phyloP scores from a whole-genome alignment of 1,284 basidiomycete species.

The Marasmius tenuissimus region DNA sequence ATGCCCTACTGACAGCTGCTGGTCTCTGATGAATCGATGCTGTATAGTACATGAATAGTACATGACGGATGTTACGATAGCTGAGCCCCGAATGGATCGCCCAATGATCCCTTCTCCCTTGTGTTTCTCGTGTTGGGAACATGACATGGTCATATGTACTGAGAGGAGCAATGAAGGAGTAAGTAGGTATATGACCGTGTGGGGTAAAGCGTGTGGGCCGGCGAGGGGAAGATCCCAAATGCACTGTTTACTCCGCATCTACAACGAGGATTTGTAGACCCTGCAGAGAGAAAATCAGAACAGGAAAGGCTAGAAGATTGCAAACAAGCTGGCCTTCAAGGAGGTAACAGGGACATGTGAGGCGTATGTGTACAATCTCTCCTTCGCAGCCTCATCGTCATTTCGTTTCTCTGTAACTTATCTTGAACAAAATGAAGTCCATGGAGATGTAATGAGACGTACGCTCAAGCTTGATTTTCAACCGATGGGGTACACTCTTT shows the following conservation, averaged over 20 bases:
- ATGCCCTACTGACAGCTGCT: background rate
- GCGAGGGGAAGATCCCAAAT: background rate
- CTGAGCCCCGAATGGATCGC: background rate
- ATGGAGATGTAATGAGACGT: slow-evolving; percentile 37
- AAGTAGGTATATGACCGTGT: background rate
- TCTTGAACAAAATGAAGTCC: background rate
- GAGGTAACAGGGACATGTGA: slow-evolving; percentile 76
- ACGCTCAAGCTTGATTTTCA: slow-evolving; percentile 93
- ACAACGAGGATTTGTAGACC: slow-evolving; percentile 82
- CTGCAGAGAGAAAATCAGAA: slow-evolving; percentile 35
- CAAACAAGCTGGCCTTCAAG: slow-evolving; percentile 71
- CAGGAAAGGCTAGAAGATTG: background rate
- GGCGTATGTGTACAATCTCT: slow-evolving; percentile 95
- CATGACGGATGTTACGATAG: background rate
- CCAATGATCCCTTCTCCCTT: background rate
- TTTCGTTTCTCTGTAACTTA: slow-evolving; percentile 73
- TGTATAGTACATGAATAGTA: background rate
- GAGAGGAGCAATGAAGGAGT: too few species aligned
- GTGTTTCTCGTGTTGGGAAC: too few species aligned
- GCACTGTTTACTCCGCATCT: slow-evolving; percentile 63
- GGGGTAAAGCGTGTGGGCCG: background rate
- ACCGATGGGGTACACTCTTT: slow-evolving; percentile 87
- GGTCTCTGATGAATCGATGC: background rate
- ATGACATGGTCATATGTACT: too few species aligned
- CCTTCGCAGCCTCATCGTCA: slow-evolving; percentile 95